A percentile compares a stretch with the other conserved stretches of the same genome.
Conservation (phyloP, 1,284 basidiomycete genomes). For the Xerocomus minutiporus region DNA sequence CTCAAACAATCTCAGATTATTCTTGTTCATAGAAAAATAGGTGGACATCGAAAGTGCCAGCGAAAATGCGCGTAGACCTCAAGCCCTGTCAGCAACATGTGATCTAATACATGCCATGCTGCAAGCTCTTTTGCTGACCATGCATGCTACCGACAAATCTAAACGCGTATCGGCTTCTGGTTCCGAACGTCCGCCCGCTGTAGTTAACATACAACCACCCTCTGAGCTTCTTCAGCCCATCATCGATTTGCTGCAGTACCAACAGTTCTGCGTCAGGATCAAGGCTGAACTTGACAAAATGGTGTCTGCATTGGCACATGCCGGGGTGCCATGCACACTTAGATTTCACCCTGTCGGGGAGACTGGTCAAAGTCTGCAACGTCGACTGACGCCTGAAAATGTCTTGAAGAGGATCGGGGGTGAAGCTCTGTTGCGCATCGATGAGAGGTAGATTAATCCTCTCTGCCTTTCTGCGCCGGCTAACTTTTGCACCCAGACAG, state of each 20-base stretch:
- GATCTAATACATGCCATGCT: conserved; percentile 66
- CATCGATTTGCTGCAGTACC: conserved; percentile 72
- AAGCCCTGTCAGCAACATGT: conserved; percentile 45
- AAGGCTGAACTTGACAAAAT: conserved; percentile 53
- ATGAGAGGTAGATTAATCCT: conserved; percentile 46
- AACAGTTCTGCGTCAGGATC: conserved; percentile 63
- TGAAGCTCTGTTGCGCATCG: conserved; percentile 64
- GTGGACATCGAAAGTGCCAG: conserved; percentile 28
- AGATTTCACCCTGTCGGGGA: conserved; percentile 64
- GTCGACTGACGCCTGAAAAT: conserved; percentile 29
- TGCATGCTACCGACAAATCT: conserved; percentile 50
- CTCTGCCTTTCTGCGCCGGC: neutral
- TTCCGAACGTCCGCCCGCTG: conserved; percentile 21
- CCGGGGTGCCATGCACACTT: conserved; percentile 55
- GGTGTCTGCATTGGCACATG: conserved; percentile 43
- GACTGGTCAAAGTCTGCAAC: conserved; percentile 50
- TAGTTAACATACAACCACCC: conserved; percentile 18
- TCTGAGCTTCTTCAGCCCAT: conserved; percentile 60
- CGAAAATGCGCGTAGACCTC: conserved; percentile 7
- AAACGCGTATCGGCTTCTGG: conserved; percentile 43
- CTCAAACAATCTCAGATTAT: neutral
- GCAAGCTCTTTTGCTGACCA: conserved; percentile 59
- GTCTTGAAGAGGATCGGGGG: conserved; percentile 49
- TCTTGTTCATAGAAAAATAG: conserved; percentile 22
- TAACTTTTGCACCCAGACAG: conserved; percentile 42